Percentiles rank a stretch among this genome's conserved stretches.
Conservation (phyloP, 768 basidiomycete species). For the Coprinopsis sp. region DNA sequence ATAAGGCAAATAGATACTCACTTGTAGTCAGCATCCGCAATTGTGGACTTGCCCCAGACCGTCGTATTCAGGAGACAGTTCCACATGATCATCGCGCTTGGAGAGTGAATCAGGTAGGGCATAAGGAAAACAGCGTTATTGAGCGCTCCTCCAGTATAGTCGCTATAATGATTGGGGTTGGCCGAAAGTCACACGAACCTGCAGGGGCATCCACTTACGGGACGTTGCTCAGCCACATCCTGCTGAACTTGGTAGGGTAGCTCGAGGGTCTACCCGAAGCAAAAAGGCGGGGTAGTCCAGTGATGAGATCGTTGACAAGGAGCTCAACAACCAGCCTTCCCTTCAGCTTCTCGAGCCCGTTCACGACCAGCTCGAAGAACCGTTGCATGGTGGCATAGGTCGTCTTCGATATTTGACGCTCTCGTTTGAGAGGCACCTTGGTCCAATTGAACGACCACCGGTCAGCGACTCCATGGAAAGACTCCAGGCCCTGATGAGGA, state of each 20-base stretch:
- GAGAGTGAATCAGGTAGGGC: conserved; percentile 12
- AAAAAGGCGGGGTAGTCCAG: conserved; percentile 12
- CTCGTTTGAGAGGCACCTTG: too few species aligned
- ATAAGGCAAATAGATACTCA: not conserved
- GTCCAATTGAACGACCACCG: too few species aligned
- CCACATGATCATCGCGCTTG: conserved; percentile 10
- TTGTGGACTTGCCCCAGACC: not conserved
- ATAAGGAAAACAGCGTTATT: conserved; percentile 14
- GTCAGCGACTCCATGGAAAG: too few species aligned
- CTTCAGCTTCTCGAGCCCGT: too few species aligned
- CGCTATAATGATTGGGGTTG: conserved; percentile 5
- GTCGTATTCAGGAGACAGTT: conserved; percentile 14
- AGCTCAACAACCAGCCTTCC: not conserved
- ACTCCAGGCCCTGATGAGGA: too few species aligned
- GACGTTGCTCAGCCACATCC: conserved; percentile 19
- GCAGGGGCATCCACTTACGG: conserved; percentile 11
- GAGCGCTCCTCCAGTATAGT: conserved; percentile 16
- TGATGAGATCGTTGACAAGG: conserved; percentile 10
- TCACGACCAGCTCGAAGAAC: too few species aligned
- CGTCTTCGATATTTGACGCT: too few species aligned
- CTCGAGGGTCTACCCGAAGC: conserved; percentile 6
- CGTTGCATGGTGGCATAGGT: too few species aligned
- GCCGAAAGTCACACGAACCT: not conserved
- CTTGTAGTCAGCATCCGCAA: not conserved
- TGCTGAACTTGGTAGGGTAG: conserved; percentile 13